Base-by-base conservation (phyloP, 306 rosid genomes). In the Acacia crassicarpa region DNA sequence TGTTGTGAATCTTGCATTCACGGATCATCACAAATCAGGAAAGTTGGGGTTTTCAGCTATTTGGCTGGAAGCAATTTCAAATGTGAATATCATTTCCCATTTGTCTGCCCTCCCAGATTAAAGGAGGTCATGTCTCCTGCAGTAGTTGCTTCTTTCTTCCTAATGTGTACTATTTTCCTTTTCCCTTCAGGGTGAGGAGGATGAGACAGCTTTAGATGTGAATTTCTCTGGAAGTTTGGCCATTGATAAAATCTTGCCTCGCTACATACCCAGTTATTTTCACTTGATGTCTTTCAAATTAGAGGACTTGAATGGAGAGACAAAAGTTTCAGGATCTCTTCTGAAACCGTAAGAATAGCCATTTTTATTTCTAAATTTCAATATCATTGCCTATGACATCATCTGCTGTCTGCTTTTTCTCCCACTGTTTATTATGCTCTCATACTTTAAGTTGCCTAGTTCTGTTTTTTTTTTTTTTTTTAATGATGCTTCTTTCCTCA, bases 201-300 rank as follows among this genome's bases (percentile, higher is more conserved):
- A 95, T 85, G 97, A 92, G 77, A 81, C 92, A 72, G 91, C 99
- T 70, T 81, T 95, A 79, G 99, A 95, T 89, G 89, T 90, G 80
- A 95, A 91, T 83, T 87, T 93, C 79, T 93, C 99, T 63, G 99
- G 99, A 85, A 93, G 81, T 82, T 46, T 95, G 79, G 89, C 89
- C 82, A 79, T 92, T 75, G 98, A 95, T 83, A 91, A 92, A 86
- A 86, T 89, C 72, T 53, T 92, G 88, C 90, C 87, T 82, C 94
- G 91, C 71, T 95, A 95, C 84, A 63, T 92, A 49, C 97, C 98
- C 44, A 87, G 85, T 71, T 87, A 89, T 91, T 88, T 82, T 73
- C 91, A 90, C 65, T 62, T 78, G 77, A 76, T 91, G 91, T 94
- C 94, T 54, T 85, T 90, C 83, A 89, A 91, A 79, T 81, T 95